Base-by-base conservation (phyloP, 805 yeast species). In the Suhomyces sp. region DNA sequence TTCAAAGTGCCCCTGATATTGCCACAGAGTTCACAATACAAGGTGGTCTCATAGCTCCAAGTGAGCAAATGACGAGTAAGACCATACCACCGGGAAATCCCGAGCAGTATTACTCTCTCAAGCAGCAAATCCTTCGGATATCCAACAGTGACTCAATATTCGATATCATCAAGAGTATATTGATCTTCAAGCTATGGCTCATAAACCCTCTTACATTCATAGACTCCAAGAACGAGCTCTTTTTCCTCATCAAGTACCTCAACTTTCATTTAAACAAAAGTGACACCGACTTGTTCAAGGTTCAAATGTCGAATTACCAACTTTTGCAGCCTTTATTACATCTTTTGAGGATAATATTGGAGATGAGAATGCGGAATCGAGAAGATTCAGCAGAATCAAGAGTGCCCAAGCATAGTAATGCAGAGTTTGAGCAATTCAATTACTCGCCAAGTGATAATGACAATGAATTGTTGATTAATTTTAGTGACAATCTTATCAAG, bases 241-340 rank as follows among this genome's bases (percentile, higher is more conserved):
- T 53, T 21, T 56, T 51, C 4, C 52, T 63, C 5, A 56, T 64
- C 15, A 58, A 50, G 19, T 50, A 45, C 8, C 55, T 62, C 35
- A 64, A 57, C 46, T 40, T 49, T 10, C 48, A 33, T 25, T 52
- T 57, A 46, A 29, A 41, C 10, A 44, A 33, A 6, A 48, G 56
- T 7, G 58, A 57, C 37, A 37, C 40, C 17, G 58, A 61, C 45
- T 51, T 64, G 40, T 53, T 57, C 51, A 63, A 66, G 47, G 55
- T 69, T 15, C 58, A 57, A 24, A 47, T 59, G 53, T 63, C 70
- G 24, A 70, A 69, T 49, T 67, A 63, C 55, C 72, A 69, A 48
- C 47, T 68, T 17, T 55, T 67, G 17, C 70, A 68, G n/a, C 71
- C 66, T 25, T 55, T 70, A 15, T 56, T 70, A 20, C 73, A 69